A percentile compares a stretch with the other conserved stretches of the same genome.
These are phyloP conservation scores for Eucalyptus coolabah DNA, from an alignment of 345 rosid genomes.

Conservation along the genomic window DNA sequence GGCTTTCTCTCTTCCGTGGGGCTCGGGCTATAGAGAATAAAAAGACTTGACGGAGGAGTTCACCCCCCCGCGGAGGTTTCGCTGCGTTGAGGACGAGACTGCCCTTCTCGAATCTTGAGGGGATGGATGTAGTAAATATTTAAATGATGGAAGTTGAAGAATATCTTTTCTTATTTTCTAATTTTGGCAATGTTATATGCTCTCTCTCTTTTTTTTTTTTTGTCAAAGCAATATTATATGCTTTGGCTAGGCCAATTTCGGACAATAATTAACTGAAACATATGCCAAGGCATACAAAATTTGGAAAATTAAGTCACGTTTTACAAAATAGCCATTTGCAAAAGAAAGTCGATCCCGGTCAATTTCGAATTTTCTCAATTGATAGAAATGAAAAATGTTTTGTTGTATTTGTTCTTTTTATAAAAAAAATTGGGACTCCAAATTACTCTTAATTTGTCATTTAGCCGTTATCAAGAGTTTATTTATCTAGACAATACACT, in stretches of 20 bases:
- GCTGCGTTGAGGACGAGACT: not conserved
- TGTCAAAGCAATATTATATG: not conserved
- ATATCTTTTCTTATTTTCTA: not conserved
- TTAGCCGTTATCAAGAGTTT: accelerated
- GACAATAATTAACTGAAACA: not conserved
- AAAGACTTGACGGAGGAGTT: not conserved
- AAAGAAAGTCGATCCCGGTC: accelerated
- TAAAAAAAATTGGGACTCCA: not conserved
- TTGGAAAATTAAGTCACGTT: not conserved
- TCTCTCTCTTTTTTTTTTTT: too few relatives aligned
- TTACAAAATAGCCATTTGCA: not conserved
- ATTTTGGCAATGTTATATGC: not conserved
- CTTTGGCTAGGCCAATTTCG: not conserved
- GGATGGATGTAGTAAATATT: not conserved
- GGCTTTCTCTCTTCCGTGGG: not conserved
- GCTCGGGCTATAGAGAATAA: not conserved
- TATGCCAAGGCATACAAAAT: not conserved
- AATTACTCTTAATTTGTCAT: not conserved
- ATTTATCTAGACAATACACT: not conserved
- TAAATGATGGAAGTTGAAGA: not conserved
- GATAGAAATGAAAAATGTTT: not conserved
- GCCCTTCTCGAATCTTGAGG: not conserved
- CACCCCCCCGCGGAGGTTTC: not conserved
- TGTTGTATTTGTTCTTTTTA: not conserved
- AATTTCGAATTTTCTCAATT: not conserved